Percentiles rank a stretch among this genome's conserved stretches.
Conservation (phyloP, 2,329 filamentous ascomycete species). For the Alternaria sp. region DNA sequence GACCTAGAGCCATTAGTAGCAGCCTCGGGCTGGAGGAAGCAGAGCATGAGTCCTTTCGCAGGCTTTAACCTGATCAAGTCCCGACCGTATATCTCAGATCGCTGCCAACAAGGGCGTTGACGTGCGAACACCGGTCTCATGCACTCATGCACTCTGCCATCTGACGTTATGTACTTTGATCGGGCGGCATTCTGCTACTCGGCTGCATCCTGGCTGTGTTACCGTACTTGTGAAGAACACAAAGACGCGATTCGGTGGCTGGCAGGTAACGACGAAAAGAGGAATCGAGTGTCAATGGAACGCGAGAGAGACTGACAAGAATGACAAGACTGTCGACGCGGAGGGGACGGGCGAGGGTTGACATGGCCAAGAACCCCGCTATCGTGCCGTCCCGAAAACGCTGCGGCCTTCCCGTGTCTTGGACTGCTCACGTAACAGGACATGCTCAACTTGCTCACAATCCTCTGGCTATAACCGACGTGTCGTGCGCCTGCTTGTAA, state of each 20-base stretch:
- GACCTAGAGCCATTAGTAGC: conserved; percentile 50
- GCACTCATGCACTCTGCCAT: conserved; percentile 49
- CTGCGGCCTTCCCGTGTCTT: conserved; percentile 13
- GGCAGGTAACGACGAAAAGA: background rate
- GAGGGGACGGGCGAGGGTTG: background rate
- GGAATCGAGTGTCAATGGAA: background rate
- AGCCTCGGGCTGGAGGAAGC: conserved; percentile 30
- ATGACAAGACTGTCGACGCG: background rate
- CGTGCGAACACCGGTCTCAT: conserved; percentile 52
- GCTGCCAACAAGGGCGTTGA: conserved; percentile 13
- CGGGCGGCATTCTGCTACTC: conserved; percentile 45
- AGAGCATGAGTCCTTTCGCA: conserved; percentile 64
- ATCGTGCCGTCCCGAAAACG: conserved; percentile 10
- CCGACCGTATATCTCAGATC: conserved; percentile 64
- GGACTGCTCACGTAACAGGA: background rate
- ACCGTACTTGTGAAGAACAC: conserved; percentile 36
- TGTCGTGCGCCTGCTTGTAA: background rate
- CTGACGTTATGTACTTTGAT: conserved; percentile 52
- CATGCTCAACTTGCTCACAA: background rate
- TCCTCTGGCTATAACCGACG: background rate
- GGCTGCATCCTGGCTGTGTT: conserved; percentile 40
- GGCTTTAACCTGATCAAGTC: conserved; percentile 64
- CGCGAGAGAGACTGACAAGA: background rate
- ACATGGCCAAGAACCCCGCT: conserved; percentile 7
- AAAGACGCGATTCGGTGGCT: background rate